Conservation (phyloP, 495 filamentous ascomycete genomes). For the Xylaria acuta region DNA sequence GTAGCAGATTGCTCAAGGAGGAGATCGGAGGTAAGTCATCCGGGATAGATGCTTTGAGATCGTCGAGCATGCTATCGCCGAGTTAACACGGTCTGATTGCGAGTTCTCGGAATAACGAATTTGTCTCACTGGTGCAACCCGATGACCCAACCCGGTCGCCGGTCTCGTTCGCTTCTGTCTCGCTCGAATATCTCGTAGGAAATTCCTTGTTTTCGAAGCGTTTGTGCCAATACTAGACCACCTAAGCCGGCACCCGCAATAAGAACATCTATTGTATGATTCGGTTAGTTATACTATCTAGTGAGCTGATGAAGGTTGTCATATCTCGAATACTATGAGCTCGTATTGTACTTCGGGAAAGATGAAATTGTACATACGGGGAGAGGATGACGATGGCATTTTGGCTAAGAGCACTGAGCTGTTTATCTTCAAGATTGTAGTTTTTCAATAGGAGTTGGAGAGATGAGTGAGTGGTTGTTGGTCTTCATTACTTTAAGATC, state of each 20-base stretch:
- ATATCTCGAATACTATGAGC: background rate
- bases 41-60: slow-evolving; percentile 45
- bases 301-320: background rate
- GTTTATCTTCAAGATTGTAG: background rate
- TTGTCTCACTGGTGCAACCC: slow-evolving; percentile 39
- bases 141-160: slow-evolving; percentile 46
- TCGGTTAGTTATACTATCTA: background rate
- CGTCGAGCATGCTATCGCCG: slow-evolving; percentile 34
- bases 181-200: slow-evolving; percentile 60
- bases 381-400: slow-evolving; percentile 16
- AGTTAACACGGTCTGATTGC: background rate
- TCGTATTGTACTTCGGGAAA: background rate
- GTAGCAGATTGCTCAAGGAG: slow-evolving; percentile 43
- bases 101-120: background rate
- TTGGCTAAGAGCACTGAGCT: background rate
- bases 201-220: slow-evolving; percentile 57
- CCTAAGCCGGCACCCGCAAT: slow-evolving; percentile 61
- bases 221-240: slow-evolving; percentile 61
- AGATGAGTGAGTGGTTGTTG: background rate
- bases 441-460: background rate
- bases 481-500: background rate
- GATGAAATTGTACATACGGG: background rate
- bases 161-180: slow-evolving; percentile 43
- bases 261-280: slow-evolving; percentile 36
- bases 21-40: slow-evolving; percentile 43